Evolutionary conservation across 2,329 filamentous ascomycete species (phyloP), one percentile per base, ranked within the genome.

Genomic region (Aspergillus pseudotamarii): DNA sequence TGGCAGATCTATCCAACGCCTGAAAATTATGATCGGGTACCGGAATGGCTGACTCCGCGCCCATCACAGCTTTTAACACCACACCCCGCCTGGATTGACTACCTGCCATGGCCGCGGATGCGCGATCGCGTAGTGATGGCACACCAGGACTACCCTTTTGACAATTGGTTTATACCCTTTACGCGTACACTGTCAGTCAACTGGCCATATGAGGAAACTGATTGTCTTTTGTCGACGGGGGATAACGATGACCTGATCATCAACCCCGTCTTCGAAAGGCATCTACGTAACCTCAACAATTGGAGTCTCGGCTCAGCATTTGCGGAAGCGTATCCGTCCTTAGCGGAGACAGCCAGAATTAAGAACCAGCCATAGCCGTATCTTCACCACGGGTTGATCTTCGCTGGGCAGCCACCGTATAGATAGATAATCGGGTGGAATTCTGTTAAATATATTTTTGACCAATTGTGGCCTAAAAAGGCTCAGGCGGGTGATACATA

Each of bases 181-280:
- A 95, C 91, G 1, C 87, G 85, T 1, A 93, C 89, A 0, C 73
- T 97, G 28, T 88, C 85, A 30, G 77, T 97, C 19, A 95, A 94
- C 69, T 97, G 93, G 93, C 91, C 91, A 0, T 94, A 96, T 72
- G 89, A 92, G 61, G 84, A 88, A 1, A 87, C 86, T 0, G 89
- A 93, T 69, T 87, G 89, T 41, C 81, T 97, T 30, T 79, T 92
- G 30, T 82, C 85, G 59, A 76, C 76, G 1, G 73, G 75, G 0
- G 79, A 80, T 38, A 75, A 75, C 6, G 87, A 89, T 10, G 89
- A 93, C 71, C 82, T 93, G 64, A 84, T 91, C 66, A 92, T 97
- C 66, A 96, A 95, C 67, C 93, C 93, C 0, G 91, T 92, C 0
- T 97, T 96, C 75, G 92, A 96, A 78, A 83, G 88, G 43, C 93